Conservation (phyloP, 257 asterid genomes). For the Leonotis leonurus region DNA sequence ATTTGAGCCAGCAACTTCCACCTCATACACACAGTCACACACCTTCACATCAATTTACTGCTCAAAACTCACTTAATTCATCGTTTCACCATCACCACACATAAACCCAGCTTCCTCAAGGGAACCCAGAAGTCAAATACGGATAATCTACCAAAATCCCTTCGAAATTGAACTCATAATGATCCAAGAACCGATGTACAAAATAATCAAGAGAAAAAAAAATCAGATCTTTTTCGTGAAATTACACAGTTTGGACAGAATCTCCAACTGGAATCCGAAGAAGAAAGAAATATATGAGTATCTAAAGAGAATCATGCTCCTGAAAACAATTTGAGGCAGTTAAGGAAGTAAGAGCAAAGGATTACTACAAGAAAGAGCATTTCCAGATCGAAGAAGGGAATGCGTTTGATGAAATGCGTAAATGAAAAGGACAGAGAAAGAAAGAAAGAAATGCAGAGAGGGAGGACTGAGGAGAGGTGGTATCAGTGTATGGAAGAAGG, state of each 20-base stretch:
- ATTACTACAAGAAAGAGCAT: not conserved
- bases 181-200: conserved; percentile 10
- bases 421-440: not conserved
- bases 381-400: conserved; percentile 34
- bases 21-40: not conserved
- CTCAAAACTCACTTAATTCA: conserved; percentile 10
- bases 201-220: conserved; percentile 26
- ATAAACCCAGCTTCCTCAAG: conserved; percentile 17
- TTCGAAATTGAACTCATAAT: not conserved
- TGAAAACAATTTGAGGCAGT: not conserved
- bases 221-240: conserved; percentile 21
- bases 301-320: not conserved
- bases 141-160: not conserved
- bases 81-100: conserved; percentile 6
- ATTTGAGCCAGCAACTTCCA: not conserved
- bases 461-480: conserved; percentile 14
- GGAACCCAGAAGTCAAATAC: conserved; percentile 14
- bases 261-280: not conserved
- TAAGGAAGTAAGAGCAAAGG: not conserved
- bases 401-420: conserved; percentile 7
- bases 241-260: not conserved
- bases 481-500: conserved; percentile 20
- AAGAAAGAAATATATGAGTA: not conserved
- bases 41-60: not conserved
- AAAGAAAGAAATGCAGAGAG: conserved; percentile 10